Conservation (phyloP, 164 flowering plant genomes). For the Echeveria elegans region DNA sequence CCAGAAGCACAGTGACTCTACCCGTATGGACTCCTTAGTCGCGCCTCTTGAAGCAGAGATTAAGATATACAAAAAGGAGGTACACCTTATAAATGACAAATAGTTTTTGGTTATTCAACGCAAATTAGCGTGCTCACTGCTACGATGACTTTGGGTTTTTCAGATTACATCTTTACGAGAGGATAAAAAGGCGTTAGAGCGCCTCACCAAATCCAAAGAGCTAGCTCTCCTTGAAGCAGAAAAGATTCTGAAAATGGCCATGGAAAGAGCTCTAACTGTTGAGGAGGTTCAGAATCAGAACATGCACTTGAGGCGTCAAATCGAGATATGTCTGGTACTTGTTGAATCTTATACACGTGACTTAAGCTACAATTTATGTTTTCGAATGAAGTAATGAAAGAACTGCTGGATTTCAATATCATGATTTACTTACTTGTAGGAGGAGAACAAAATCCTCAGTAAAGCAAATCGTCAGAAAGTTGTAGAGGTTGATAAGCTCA, state of each 20-base stretch:
- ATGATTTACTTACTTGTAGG: conserved; percentile 57
- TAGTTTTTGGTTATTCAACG: not conserved
- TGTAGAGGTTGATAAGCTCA: conserved; percentile 72
- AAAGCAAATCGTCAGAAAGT: conserved; percentile 79
- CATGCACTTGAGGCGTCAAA: conserved; percentile 69
- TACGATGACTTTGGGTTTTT: conserved; percentile 11
- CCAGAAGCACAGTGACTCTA: conserved; percentile 56
- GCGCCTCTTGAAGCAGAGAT: conserved; percentile 88
- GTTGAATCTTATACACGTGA: not conserved
- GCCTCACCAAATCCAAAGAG: conserved; percentile 77
- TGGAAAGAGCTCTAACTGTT: conserved; percentile 84
- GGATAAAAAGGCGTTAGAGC: conserved; percentile 82
- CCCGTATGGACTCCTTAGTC: conserved; percentile 54
- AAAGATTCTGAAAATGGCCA: conserved; percentile 66
- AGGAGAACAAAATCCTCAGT: conserved; percentile 81
- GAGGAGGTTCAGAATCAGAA: conserved; percentile 92
- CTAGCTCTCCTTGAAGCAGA: conserved; percentile 83
- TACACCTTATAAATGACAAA: conserved; percentile 10
- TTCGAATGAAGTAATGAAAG: no score
- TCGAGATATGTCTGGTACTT: conserved; percentile 73
- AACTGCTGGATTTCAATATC: no score
- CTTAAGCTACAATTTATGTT: no score
- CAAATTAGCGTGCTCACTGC: not conserved
- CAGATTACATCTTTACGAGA: conserved; percentile 64
- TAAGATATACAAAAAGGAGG: conserved; percentile 71